phyloP scores from a whole-genome alignment of 495 filamentous ascomycete genomes.

The Trichocladium uniseriatum region DNA sequence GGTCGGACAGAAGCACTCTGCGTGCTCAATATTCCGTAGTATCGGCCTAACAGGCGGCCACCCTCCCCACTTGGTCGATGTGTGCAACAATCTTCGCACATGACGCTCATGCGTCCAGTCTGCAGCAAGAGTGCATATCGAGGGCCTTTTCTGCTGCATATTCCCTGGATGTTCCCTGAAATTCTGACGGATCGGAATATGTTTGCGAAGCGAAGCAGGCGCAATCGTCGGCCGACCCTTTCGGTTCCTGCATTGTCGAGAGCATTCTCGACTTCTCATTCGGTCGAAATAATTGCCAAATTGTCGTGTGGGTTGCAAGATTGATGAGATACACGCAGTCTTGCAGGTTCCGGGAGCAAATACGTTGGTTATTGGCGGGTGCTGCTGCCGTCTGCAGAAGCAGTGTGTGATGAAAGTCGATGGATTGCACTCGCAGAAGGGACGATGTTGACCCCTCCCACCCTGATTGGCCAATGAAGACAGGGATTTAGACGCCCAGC shows the following conservation, averaged over 20 bases:
- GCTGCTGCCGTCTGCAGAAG: slow-evolving; percentile 1
- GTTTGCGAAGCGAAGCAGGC: no score
- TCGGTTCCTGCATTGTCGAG: no score
- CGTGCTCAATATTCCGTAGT: no score
- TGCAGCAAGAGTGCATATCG: not conserved
- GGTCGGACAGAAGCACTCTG: not conserved
- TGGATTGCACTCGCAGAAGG: slow-evolving; percentile 7
- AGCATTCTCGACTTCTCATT: no score
- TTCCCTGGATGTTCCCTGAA: no score
- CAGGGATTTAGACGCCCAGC: slow-evolving; percentile 39
- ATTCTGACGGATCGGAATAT: no score
- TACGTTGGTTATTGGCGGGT: slow-evolving; percentile 15
- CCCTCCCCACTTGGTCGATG: slow-evolving; percentile 1
- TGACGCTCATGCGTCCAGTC: not conserved
- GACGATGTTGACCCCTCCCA: slow-evolving; percentile 13
- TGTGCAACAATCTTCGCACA: not conserved
- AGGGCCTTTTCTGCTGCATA: no score
- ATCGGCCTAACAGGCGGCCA: slow-evolving; percentile 8
- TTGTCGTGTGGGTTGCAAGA: not conserved
- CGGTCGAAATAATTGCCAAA: no score
- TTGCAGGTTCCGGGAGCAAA: slow-evolving; percentile 3
- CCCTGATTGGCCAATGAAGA: slow-evolving; percentile 27
- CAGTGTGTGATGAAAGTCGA: slow-evolving; percentile 21
- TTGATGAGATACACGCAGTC: not conserved
- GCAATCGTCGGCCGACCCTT: no score